Conservation (phyloP, 768 basidiomycete genomes). For the Naganishia friedmannii region DNA sequence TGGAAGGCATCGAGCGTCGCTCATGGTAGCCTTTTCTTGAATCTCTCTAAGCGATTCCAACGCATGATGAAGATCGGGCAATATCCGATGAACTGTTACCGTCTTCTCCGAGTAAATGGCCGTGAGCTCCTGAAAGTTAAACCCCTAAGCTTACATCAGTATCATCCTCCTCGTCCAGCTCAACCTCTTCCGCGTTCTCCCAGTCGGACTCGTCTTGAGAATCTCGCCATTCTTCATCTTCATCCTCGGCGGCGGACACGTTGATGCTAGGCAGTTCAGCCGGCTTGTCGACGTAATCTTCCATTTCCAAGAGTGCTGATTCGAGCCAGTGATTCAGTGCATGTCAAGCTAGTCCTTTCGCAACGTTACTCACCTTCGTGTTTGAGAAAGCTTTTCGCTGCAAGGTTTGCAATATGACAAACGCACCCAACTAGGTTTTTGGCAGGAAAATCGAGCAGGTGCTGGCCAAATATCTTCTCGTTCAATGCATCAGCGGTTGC, state of each 20-base stretch:
- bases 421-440: neutral
- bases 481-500: neutral
- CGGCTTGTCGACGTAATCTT: no score
- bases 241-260: no score
- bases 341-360: no score
- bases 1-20: neutral
- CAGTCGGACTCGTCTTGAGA: no score
- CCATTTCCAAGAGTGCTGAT: no score
- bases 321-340: no score
- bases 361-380: neutral
- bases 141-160: no score
- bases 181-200: no score
- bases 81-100: neutral
- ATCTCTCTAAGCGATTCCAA: neutral
- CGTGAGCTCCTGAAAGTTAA: neutral
- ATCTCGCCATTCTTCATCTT: no score
- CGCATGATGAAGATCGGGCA: conserved; percentile 4
- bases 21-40: neutral
- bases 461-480: neutral
- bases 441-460: neutral
- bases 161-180: no score
- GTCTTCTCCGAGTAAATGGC: conserved; percentile 6
- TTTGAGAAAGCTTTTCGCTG: neutral
- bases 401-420: conserved; percentile 5
- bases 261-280: no score